Evolutionary conservation across 169 alveolate genomes (phyloP), one percentile per base, ranked within the genome.

Genomic region (Plasmodium vivax): DNA sequence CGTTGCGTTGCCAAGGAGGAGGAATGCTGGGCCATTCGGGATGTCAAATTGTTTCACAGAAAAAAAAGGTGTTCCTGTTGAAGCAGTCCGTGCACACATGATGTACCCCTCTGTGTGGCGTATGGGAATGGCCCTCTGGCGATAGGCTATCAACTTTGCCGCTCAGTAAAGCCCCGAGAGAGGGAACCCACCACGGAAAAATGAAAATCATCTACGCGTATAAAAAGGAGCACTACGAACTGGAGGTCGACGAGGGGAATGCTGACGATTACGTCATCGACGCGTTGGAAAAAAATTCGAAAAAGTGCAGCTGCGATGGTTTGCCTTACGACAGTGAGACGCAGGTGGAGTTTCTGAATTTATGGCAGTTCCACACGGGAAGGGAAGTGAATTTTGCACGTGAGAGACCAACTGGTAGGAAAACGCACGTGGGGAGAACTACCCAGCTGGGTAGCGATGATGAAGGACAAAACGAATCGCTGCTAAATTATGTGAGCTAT

Each of bases 141-240:
- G 45, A 38, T 38, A 38, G 45, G 6, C 45, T 38, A 8, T 38
- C 45, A 38, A n/a, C 7, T 1, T 45, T 16, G 56, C 56, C 56
- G n/a, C 56, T 45, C n/a, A 8, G n/a, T 45, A n/a, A 45, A 45
- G 0, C 56, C 56, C 56, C 56, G 56, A 45, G 12, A 45, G 56
- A n/a, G 56, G 12, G 56, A 45, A 45, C 12, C n/a, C 56, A 45
- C 56, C 62, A 51, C 62, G 23, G 62, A 14, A 36, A 32, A 88
- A 88, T 88, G 94, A 88, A 80, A 73, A 73, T 88, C 14, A 88
- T 88, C 12, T 88, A 88, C 30, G 51, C 38, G 83, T 88, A 23
- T 58, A 88, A 88, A 80, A 80, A 80, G 45, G 91, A 88, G 73
- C 10, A 58, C 54, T 88, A 88, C 51, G 94, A 88, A 80, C 27